Evolutionary conservation across 2,329 filamentous ascomycete species (phyloP).

Genomic region (Phialophora verrucosa): DNA sequence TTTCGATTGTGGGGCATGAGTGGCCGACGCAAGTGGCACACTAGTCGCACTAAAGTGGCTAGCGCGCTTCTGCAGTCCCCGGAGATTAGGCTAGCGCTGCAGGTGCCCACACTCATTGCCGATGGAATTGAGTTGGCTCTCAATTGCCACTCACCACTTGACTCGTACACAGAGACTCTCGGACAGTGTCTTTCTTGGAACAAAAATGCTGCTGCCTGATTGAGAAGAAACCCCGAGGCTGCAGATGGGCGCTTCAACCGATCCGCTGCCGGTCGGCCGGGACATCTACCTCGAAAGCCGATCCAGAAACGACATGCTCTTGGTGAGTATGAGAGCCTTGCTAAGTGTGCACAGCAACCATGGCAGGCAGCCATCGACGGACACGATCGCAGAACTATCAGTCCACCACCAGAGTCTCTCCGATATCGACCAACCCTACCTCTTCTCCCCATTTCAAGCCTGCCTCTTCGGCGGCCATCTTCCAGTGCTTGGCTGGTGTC

Average conservation of each 20-base stretch:
- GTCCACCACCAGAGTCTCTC: conserved; percentile 51
- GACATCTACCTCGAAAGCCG: background rate
- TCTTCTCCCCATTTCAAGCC: conserved; percentile 48
- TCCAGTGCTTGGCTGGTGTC: conserved; percentile 55
- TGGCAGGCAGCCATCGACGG: background rate
- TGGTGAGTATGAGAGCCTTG: background rate
- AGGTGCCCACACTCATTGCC: background rate
- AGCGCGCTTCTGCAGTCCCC: background rate
- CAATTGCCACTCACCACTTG: background rate
- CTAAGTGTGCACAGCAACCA: background rate
- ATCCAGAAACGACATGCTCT: background rate
- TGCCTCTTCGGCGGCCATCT: conserved; percentile 51
- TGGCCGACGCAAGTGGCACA: too few species aligned
- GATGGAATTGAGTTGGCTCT: background rate
- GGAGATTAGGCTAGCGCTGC: background rate
- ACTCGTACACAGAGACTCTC: background rate
- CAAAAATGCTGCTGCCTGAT: conserved; percentile 9
- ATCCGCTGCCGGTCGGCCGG: background rate
- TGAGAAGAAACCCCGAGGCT: background rate
- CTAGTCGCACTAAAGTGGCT: background rate
- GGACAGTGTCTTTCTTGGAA: background rate
- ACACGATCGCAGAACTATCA: conserved; percentile 3
- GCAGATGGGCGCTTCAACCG: background rate
- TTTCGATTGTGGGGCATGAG: too few species aligned
- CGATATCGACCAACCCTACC: conserved; percentile 52